Evolutionary conservation across 2,329 filamentous ascomycete species (phyloP).

Genomic region (Paracoccidioides lutzii): DNA sequence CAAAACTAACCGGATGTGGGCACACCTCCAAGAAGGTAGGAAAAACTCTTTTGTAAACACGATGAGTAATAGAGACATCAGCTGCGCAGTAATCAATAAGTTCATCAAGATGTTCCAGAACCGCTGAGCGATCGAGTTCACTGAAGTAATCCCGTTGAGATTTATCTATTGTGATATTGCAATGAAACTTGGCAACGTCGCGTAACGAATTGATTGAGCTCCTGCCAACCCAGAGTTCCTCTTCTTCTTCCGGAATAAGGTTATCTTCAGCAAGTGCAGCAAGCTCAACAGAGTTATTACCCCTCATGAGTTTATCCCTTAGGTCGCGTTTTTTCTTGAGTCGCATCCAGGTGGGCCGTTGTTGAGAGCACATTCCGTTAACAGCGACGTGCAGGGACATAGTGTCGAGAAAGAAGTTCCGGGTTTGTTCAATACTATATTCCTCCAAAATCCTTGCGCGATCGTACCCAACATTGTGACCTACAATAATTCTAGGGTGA

Average conservation of each 20-base stretch:
- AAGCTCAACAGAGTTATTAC: conserved; percentile 59
- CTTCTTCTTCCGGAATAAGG: conserved; percentile 64
- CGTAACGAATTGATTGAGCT: conserved; percentile 91
- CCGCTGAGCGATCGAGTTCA: conserved; percentile 58
- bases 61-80: conserved; percentile 84
- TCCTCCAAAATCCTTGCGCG: conserved; percentile 79
- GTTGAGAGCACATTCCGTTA: conserved; percentile 96
- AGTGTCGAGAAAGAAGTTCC: conserved; percentile 83
- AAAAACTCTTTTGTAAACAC: conserved; percentile 87
- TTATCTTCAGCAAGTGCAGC: conserved; percentile 56
- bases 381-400: conserved; percentile 98
- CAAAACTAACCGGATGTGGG: conserved; percentile 94
- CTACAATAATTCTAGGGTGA: conserved; percentile 65
- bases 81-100: conserved; percentile 89
- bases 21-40: conserved; percentile 79
- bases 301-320: conserved; percentile 61
- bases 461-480: conserved; percentile 94
- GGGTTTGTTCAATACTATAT: conserved; percentile 69
- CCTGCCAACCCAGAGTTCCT: conserved; percentile 87
- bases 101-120: conserved; percentile 61
- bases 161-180: conserved; percentile 85
- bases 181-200: conserved; percentile 94
- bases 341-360: conserved; percentile 94
- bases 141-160: conserved; percentile 75
- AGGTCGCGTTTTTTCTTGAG: conserved; percentile 82